These are phyloP conservation scores for Ogataea chonburiensis DNA, from an alignment of 805 yeast genomes.

Conservation along the genomic window DNA sequence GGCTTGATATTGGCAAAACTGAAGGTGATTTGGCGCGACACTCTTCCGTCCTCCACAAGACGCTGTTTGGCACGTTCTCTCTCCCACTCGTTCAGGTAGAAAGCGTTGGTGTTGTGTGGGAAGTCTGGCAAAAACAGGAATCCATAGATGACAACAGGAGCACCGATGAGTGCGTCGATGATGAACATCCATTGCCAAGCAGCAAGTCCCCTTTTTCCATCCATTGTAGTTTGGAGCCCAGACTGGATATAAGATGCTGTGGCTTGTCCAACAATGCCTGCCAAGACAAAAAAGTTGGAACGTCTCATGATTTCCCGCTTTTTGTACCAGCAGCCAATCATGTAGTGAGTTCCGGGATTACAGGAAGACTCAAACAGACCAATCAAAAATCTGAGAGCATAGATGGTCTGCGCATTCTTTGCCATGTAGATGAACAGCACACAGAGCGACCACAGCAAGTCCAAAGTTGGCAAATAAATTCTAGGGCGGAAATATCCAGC, in stretches of 20 bases:
- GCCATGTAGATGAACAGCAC: conserved; percentile 29
- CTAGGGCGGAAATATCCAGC: conserved; percentile 41
- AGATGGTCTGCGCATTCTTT: conserved; percentile 46
- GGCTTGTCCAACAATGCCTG: conserved; percentile 60
- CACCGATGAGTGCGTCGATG: conserved; percentile 59
- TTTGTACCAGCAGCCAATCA: conserved; percentile 54
- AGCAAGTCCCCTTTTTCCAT: conserved; percentile 51
- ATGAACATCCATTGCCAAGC: conserved; percentile 79
- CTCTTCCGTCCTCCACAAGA: conserved; percentile 38
- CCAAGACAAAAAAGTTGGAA: conserved; percentile 58
- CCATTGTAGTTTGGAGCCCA: conserved; percentile 45
- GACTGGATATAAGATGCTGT: conserved; percentile 65
- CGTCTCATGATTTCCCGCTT: conserved; percentile 57
- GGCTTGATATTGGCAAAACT: conserved; percentile 38
- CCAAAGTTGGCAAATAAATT: conserved; percentile 47
- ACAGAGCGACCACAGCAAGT: conserved; percentile 51
- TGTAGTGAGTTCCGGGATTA: conserved; percentile 37
- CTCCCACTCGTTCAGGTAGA: conserved; percentile 22
- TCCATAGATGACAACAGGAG: conserved; percentile 60
- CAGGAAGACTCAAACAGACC: conserved; percentile 49
- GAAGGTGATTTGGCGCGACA: conserved; percentile 28
- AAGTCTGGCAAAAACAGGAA: conserved; percentile 59
- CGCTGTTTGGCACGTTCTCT: conserved; percentile 24
- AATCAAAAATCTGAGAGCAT: conserved; percentile 58
- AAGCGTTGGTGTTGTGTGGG: conserved; percentile 26